A percentile compares a stretch with the other conserved stretches of the same genome.
These are phyloP conservation scores for Davidsoniella virescens DNA, from an alignment of 2,329 filamentous ascomycete species.

Conservation along the genomic window DNA sequence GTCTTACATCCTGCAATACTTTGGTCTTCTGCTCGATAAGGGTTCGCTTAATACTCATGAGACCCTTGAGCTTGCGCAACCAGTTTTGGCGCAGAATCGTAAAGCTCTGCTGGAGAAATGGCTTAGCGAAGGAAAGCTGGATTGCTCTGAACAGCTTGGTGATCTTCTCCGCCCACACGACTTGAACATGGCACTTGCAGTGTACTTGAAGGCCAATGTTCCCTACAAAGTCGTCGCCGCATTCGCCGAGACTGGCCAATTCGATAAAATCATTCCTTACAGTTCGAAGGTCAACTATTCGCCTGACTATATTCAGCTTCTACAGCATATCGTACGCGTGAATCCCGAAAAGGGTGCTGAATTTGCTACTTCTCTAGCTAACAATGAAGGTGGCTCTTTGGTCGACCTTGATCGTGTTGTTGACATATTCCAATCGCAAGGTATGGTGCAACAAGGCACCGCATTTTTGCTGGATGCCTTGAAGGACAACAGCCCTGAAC, in stretches of 20 bases:
- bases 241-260: constrained; percentile 88
- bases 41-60: constrained; percentile 83
- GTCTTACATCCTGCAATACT: constrained; percentile 91
- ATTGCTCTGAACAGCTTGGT: constrained; percentile 90
- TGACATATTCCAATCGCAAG: constrained; percentile 95
- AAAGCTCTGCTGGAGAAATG: constrained; percentile 97
- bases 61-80: constrained; percentile 81
- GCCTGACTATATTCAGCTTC: constrained; percentile 83
- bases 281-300: constrained; percentile 71
- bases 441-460: constrained; percentile 93
- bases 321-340: constrained; percentile 81
- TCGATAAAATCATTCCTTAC: constrained; percentile 92
- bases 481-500: constrained; percentile 87
- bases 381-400: constrained; percentile 70
- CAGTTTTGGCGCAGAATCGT: constrained; percentile 81
- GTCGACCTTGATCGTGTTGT: constrained; percentile 90
- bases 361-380: constrained; percentile 83
- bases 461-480: constrained; percentile 94
- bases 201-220: constrained; percentile 83
- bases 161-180: constrained; percentile 87
- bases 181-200: constrained; percentile 66
- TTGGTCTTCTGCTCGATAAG: constrained; percentile 93
- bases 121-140: constrained; percentile 89
- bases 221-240: constrained; percentile 90
- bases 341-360: constrained; percentile 90